A percentile compares a stretch with the other conserved stretches of the same genome.
Conservation (phyloP, 306 rosid species). For the Ziziphus jujuba region DNA sequence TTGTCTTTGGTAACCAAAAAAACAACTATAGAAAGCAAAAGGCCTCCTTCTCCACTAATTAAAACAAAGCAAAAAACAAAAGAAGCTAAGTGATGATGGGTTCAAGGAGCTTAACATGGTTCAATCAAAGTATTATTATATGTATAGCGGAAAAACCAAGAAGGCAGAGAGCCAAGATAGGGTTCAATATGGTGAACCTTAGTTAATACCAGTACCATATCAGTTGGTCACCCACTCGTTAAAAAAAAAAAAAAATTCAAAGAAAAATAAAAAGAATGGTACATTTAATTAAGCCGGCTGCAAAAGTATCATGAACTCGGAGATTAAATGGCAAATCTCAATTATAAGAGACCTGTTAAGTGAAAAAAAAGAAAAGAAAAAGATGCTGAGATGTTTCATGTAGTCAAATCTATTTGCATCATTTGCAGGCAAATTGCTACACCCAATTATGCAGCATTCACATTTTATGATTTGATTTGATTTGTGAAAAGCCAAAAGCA, state of each 20-base stretch:
- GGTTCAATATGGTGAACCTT: slow-evolving; percentile 29
- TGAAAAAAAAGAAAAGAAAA: not conserved
- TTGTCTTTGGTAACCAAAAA: slow-evolving; percentile 4
- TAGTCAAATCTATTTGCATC: slow-evolving; percentile 17
- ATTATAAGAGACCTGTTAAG: not conserved
- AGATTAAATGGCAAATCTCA: not conserved
- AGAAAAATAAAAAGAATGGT: not conserved
- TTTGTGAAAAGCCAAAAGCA: slow-evolving; percentile 17
- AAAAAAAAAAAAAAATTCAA: not conserved
- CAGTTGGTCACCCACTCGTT: slow-evolving; percentile 4
- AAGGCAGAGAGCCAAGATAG: slow-evolving; percentile 32
- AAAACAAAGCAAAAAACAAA: slow-evolving; percentile 40
- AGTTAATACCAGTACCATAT: not conserved
- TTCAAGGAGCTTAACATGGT: slow-evolving; percentile 10
- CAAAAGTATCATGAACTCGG: not conserved
- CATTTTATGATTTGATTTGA: slow-evolving; percentile 7
- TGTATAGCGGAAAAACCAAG: slow-evolving; percentile 13
- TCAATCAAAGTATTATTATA: slow-evolving; percentile 3
- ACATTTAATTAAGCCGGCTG: not conserved
- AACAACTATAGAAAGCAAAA: slow-evolving; percentile 31
- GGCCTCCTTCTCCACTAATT: slow-evolving; percentile 50
- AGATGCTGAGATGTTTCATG: slow-evolving; percentile 12
- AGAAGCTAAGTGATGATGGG: slow-evolving; percentile 40
- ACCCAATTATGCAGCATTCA: slow-evolving; percentile 10
- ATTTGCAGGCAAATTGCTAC: slow-evolving; percentile 14